A percentile compares a stretch with the other conserved stretches of the same genome.
Evolutionary conservation across 768 basidiomycete species (phyloP).

Genomic region (Suillus bovinus): DNA sequence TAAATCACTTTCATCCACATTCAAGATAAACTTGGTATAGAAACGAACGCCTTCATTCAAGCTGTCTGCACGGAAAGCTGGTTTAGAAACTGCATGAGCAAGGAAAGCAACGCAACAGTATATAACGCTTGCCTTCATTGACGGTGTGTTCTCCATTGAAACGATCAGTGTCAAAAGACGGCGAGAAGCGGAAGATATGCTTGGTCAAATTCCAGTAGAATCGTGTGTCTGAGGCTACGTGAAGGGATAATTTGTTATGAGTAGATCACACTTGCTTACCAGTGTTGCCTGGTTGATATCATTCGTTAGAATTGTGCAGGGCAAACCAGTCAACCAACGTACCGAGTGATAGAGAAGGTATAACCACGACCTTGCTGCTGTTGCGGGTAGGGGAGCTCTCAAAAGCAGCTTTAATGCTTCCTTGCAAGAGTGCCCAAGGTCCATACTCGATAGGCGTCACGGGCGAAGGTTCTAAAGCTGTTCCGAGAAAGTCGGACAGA

Average conservation of each 20-base stretch:
- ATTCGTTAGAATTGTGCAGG: background rate
- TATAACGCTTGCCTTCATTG: conserved; percentile 17
- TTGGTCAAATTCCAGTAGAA: conserved; percentile 24
- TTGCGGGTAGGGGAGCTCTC: conserved; percentile 17
- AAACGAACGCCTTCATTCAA: conserved; percentile 69
- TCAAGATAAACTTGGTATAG: conserved; percentile 63
- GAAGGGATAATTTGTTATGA: background rate
- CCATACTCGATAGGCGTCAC: conserved; percentile 40
- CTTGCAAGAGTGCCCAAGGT: conserved; percentile 26
- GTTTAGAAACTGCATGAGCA: conserved; percentile 13
- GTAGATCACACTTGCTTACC: conserved; percentile 11
- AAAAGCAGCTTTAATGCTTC: conserved; percentile 35
- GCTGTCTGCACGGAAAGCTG: conserved; percentile 49
- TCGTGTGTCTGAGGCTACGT: conserved; percentile 14
- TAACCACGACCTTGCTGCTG: conserved; percentile 16
- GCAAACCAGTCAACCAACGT: background rate
- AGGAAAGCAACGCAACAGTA: background rate
- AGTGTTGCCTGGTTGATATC: conserved; percentile 16
- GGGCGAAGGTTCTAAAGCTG: conserved; percentile 64
- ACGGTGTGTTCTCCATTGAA: conserved; percentile 21
- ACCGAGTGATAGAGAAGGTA: conserved; percentile 18
- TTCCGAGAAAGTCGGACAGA: conserved; percentile 48
- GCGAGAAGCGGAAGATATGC: conserved; percentile 62
- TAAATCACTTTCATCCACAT: conserved; percentile 54
- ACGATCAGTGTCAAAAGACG: conserved; percentile 15